Evolutionary conservation across 495 filamentous ascomycete species (phyloP).

Genomic region (Aspergillus homomorphus): DNA sequence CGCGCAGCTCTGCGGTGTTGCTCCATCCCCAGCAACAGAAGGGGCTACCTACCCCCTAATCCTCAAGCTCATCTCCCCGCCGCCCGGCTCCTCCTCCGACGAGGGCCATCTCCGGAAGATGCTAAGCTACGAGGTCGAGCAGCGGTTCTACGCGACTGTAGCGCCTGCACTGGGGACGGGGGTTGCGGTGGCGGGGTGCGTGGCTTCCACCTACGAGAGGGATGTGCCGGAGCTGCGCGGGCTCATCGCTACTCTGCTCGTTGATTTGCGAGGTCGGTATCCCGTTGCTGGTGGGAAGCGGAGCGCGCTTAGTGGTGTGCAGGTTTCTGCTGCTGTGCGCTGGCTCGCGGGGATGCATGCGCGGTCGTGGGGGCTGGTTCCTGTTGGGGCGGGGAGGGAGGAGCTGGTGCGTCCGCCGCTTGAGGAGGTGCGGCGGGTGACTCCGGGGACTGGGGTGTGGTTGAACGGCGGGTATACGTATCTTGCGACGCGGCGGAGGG

Average conservation of each 20-base stretch:
- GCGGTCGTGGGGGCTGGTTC: constrained; percentile 24
- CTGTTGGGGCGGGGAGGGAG: constrained; percentile 18
- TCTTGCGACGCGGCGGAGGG: constrained; percentile 34
- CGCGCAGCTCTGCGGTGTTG: constrained; percentile 23
- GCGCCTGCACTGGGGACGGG: constrained; percentile 28
- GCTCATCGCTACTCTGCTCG: constrained; percentile 36
- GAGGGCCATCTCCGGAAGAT: constrained; percentile 42
- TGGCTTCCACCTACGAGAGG: constrained; percentile 34
- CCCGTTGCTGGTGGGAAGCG: constrained; percentile 33
- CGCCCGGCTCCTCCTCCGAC: constrained; percentile 19
- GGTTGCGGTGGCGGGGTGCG: constrained; percentile 31
- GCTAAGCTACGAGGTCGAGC: constrained; percentile 39
- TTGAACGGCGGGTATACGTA: constrained; percentile 43
- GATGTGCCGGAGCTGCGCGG: constrained; percentile 25
- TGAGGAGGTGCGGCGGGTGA: constrained; percentile 21
- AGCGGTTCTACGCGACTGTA: constrained; percentile 32
- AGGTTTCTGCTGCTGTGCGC: constrained; percentile 30
- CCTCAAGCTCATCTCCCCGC: constrained; percentile 40
- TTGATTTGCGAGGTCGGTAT: constrained; percentile 28
- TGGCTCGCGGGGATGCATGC: constrained; percentile 36
- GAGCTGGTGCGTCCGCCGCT: constrained; percentile 31
- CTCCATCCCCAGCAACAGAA: constrained; percentile 2
- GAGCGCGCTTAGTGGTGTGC: constrained; percentile 19
- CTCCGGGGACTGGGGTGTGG: constrained; percentile 22
- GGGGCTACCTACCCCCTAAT: constrained; percentile 32